Evolutionary conservation across 2,329 filamentous ascomycete genomes (phyloP), one percentile per base, ranked within the genome.

Genomic region (Calonectria multiphialidica): DNA sequence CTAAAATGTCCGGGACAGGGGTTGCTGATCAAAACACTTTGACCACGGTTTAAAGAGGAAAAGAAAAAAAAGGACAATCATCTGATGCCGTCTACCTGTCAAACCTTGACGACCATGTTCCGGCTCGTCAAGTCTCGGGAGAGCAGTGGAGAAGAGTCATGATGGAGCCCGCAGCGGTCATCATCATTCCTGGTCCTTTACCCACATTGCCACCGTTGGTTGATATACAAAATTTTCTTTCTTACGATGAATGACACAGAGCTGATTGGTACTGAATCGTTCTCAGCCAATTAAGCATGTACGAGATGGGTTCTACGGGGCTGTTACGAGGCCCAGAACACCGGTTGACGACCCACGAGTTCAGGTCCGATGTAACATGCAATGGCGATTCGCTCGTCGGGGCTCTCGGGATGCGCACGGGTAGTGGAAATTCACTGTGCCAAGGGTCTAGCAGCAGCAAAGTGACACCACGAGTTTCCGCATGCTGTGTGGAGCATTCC

Each of bases 161-260:
- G 28, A 45, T 62, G 16, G 23, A 15, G 15, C 10, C 23, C 40
- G 5, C 13, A 62, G 5, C 18, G 37, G 23, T 23, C 25, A 18
- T 45, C 23, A 30, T 23, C 30, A 30, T 40, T 62, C 40, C 57
- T 16, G 44, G 57, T 18, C 12, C 16, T 16, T 28, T 42, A 82
- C 47, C 67, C 59, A 65, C 61, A 40, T 70, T 33, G 67, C 49
- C 47, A 55, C 67, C 49, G 67, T 65, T 65, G 25, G 40, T 18
- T 10, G 37, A n/a, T 16, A 15, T 37, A n/a, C n/a, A n/a, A n/a
- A n/a, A n/a, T n/a, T n/a, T 49, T 18, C 10, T n/a, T 13, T 47
- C 18, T 44, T 42, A 28, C 42, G 65, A 23, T 12, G 2, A 35
- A 33, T 45, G 64, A 47, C 16, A 47, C 35, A 13, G 45, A 37